phyloP scores from a whole-genome alignment of 148 eudicot species.

The Rhododendron simsii region DNA sequence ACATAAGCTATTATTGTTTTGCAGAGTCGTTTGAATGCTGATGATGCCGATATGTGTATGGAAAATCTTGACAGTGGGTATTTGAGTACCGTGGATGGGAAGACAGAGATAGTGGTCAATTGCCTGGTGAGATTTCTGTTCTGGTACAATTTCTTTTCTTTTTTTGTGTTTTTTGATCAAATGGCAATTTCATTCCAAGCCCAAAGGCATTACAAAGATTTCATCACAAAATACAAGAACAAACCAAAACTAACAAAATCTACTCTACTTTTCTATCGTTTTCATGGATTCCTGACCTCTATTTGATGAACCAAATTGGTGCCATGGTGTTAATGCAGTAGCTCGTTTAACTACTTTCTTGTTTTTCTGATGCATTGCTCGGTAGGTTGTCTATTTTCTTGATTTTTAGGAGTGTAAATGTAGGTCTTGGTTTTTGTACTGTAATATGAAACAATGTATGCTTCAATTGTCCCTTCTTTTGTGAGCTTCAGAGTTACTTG shows the following conservation, averaged over 20 bases:
- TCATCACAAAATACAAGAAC: too few relatives aligned
- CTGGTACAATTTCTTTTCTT: background rate
- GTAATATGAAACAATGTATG: background rate
- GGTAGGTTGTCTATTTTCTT: background rate
- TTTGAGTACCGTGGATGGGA: background rate
- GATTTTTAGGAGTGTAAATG: background rate
- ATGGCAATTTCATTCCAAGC: too few relatives aligned
- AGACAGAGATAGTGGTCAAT: constrained; percentile 13
- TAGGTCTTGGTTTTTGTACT: background rate
- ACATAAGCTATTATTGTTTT: background rate
- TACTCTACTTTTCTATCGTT: background rate
- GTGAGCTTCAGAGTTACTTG: constrained; percentile 9
- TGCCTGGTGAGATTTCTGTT: constrained; percentile 17
- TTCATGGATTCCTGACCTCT: background rate
- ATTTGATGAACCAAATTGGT: background rate
- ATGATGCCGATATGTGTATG: background rate
- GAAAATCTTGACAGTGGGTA: constrained; percentile 2
- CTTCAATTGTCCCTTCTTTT: background rate
- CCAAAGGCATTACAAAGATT: too few relatives aligned
- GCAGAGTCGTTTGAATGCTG: constrained; percentile 7
- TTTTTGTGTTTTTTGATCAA: background rate
- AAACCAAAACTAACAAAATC: too few relatives aligned
- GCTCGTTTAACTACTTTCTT: background rate
- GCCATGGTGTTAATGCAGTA: background rate
- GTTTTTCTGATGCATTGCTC: background rate